Evolutionary conservation across 805 yeast species (phyloP).

Genomic region (Pichia manshurica): DNA sequence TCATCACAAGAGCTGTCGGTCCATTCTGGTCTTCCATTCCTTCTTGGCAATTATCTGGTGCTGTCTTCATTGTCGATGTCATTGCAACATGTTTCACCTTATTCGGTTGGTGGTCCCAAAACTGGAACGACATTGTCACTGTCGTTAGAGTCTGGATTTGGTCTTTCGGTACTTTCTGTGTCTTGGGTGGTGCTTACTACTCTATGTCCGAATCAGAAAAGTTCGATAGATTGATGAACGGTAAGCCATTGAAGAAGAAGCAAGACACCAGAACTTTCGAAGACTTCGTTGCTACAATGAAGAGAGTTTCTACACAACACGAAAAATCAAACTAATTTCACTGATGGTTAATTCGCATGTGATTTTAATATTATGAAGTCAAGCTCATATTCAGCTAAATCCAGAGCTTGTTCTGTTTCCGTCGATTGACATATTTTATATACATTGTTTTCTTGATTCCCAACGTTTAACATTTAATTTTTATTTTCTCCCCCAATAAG

Average conservation of each 20-base stretch:
- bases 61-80: constrained; percentile 80
- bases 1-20: constrained; percentile 91
- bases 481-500: neutral
- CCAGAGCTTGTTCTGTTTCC: neutral
- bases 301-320: constrained; percentile 83
- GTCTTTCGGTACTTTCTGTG: constrained; percentile 92
- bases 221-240: constrained; percentile 74
- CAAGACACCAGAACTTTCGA: constrained; percentile 62
- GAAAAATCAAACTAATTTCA: constrained; percentile 60
- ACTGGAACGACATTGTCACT: constrained; percentile 89
- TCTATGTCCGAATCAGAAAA: constrained; percentile 71
- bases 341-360: neutral
- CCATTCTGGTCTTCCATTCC: constrained; percentile 94
- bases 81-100: constrained; percentile 82
- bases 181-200: constrained; percentile 91
- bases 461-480: neutral
- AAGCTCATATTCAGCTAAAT: no score
- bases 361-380: no score
- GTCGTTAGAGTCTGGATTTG: constrained; percentile 87
- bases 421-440: neutral
- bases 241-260: constrained; percentile 52
- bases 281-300: constrained; percentile 79
- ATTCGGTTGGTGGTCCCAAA: constrained; percentile 95
- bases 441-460: neutral
- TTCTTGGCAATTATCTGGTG: constrained; percentile 92